Evolutionary conservation across 2,329 filamentous ascomycete species (phyloP).

Genomic region (Calonectria multiphialidica): DNA sequence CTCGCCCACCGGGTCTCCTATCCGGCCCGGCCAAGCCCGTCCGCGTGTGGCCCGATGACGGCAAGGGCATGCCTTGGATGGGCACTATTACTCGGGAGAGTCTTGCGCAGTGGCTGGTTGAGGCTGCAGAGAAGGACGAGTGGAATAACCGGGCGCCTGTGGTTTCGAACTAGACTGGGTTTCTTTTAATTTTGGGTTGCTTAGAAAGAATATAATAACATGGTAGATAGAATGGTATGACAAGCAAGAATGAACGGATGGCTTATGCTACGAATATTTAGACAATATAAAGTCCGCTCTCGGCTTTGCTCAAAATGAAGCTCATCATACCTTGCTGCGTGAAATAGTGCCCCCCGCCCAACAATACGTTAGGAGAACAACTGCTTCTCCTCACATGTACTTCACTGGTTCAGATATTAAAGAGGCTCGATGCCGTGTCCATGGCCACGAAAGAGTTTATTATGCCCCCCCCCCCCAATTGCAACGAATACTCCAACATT

Average conservation of each 20-base stretch:
- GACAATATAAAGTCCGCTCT: neutral
- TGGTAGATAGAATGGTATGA: neutral
- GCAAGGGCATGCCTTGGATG: slow-evolving; percentile 55
- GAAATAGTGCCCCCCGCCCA: too few species aligned
- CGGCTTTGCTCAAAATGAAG: too few species aligned
- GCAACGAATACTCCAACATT: neutral
- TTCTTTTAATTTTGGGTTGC: neutral
- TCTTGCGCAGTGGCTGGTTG: slow-evolving; percentile 60
- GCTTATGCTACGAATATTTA: neutral
- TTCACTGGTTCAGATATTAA: neutral
- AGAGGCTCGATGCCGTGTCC: too few species aligned
- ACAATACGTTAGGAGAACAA: too few species aligned
- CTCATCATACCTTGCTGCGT: too few species aligned
- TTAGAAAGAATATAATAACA: neutral
- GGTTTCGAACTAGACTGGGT: slow-evolving; percentile 52
- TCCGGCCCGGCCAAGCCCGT: slow-evolving; percentile 52
- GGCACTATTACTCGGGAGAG: slow-evolving; percentile 51
- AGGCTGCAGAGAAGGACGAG: slow-evolving; percentile 53
- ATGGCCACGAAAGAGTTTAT: neutral
- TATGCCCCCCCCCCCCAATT: neutral
- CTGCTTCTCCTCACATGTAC: neutral
- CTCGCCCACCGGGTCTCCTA: slow-evolving; percentile 57
- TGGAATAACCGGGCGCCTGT: slow-evolving; percentile 61
- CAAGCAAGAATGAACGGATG: neutral
- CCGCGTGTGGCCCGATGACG: slow-evolving; percentile 56